Conservation (phyloP, 2,329 filamentous ascomycete genomes). For the Trichophyton rubrum region DNA sequence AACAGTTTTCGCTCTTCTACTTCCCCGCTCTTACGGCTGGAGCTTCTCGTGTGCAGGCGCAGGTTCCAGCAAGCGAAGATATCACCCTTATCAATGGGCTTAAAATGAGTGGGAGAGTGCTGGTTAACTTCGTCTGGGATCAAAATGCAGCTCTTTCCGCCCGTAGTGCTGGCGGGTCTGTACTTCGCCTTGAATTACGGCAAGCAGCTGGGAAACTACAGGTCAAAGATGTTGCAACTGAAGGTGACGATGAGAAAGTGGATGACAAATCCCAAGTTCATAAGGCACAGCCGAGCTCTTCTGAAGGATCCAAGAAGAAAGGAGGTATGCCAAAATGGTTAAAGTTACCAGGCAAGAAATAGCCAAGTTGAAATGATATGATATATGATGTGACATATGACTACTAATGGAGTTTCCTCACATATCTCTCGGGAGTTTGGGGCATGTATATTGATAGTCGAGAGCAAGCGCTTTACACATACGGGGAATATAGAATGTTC, state of each 20-base stretch:
- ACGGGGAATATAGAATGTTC: neutral
- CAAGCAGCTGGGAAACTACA: conserved; percentile 54
- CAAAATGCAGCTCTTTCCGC: conserved; percentile 46
- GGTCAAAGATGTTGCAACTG: conserved; percentile 44
- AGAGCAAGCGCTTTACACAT: neutral
- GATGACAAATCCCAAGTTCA: conserved; percentile 26
- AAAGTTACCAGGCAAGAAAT: conserved; percentile 61
- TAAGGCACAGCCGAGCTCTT: conserved; percentile 25
- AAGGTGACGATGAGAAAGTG: conserved; percentile 24
- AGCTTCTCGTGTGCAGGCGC: conserved; percentile 17
- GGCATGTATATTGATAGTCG: neutral
- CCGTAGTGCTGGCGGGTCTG: conserved; percentile 38
- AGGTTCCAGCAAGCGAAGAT: conserved; percentile 35
- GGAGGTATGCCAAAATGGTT: conserved; percentile 55
- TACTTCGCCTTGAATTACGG: conserved; percentile 50
- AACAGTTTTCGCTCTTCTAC: conserved; percentile 61
- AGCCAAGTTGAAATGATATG: conserved; percentile 13
- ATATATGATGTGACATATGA: neutral
- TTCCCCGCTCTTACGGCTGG: conserved; percentile 26
- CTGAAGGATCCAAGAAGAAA: conserved; percentile 21
- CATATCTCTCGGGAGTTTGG: neutral
- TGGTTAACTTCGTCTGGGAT: conserved; percentile 67
- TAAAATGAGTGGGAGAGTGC: conserved; percentile 55
- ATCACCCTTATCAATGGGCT: conserved; percentile 57
- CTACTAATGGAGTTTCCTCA: neutral